These are phyloP conservation scores for Capsella bursapastoris DNA, from an alignment of 345 rosid genomes.

Conservation along the genomic window DNA sequence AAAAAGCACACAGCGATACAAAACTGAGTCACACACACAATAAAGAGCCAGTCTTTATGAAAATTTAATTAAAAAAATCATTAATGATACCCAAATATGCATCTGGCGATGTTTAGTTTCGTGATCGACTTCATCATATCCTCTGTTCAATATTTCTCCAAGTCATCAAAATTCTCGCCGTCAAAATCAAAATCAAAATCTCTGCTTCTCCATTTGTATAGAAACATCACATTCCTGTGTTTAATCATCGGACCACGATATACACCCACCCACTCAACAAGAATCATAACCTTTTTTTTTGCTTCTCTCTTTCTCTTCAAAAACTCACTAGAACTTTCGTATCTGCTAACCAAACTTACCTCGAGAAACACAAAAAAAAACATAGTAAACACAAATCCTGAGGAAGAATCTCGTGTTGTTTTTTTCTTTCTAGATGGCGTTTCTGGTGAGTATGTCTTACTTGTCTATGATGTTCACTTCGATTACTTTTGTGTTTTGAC, in stretches of 20 bases:
- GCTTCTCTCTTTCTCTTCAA: background rate
- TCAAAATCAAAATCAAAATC: constrained; percentile 12
- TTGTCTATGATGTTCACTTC: constrained; percentile 14
- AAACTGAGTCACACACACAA: background rate
- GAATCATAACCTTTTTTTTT: constrained; percentile 14
- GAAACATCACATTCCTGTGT: constrained; percentile 26
- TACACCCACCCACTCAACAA: constrained; percentile 29
- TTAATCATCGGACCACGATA: constrained; percentile 31
- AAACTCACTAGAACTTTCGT: constrained; percentile 19
- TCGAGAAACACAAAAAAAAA: background rate
- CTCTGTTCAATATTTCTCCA: constrained; percentile 37
- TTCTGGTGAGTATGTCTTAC: constrained; percentile 26
- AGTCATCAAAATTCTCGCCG: constrained; percentile 31
- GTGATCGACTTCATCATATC: constrained; percentile 37
- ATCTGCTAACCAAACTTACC: constrained; percentile 18
- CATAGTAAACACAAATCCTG: background rate
- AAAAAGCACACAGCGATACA: background rate
- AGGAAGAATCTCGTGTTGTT: background rate
- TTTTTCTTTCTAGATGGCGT: background rate
- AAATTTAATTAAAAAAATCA: background rate
- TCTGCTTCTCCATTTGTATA: background rate
- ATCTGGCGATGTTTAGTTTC: constrained; percentile 34
- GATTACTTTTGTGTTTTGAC: background rate
- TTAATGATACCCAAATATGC: constrained; percentile 19
- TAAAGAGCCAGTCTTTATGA: constrained; percentile 23